Evolutionary conservation across 2,329 filamentous ascomycete genomes (phyloP).

Genomic region (Metarhizium humberi): DNA sequence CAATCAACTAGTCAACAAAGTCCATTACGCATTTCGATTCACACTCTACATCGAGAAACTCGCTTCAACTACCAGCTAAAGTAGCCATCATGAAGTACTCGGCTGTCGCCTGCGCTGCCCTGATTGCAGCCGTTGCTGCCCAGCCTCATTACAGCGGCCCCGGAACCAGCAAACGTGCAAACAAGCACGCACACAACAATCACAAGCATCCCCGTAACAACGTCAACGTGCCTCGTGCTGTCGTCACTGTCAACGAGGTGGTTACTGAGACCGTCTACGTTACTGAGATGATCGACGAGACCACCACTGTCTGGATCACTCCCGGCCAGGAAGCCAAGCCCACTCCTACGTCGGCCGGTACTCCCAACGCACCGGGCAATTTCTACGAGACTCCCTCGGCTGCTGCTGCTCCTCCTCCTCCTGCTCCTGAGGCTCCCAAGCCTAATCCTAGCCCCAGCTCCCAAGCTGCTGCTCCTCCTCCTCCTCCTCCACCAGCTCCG

Average conservation of each 20-base stretch:
- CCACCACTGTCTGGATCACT: conserved; percentile 35
- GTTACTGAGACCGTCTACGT: conserved; percentile 39
- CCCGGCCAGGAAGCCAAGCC: conserved; percentile 21
- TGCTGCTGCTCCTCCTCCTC: not conserved
- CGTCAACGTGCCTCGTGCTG: conserved; percentile 20
- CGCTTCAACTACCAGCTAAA: not conserved
- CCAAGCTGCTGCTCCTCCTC: conserved; percentile 1
- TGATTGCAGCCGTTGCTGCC: conserved; percentile 36
- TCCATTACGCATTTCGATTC: too few species aligned
- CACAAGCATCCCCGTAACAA: conserved; percentile 20
- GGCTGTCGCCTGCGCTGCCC: conserved; percentile 19
- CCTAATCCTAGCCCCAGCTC: not conserved
- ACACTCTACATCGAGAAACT: not conserved
- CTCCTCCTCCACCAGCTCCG: conserved; percentile 7
- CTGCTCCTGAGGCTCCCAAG: conserved; percentile 1
- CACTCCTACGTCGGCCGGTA: conserved; percentile 6
- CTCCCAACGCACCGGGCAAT: conserved; percentile 15
- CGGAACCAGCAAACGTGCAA: too few species aligned
- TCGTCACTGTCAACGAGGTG: conserved; percentile 41
- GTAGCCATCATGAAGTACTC: conserved; percentile 32
- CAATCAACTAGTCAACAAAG: not conserved
- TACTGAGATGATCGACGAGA: conserved; percentile 38
- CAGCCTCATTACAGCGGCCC: conserved; percentile 30
- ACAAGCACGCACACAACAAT: conserved; percentile 21
- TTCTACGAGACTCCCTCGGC: conserved; percentile 18